Percentiles rank a stretch among this genome's conserved stretches.
Conservation (phyloP, 2,329 filamentous ascomycete species). For the Aspergillus pseudoglaucus region DNA sequence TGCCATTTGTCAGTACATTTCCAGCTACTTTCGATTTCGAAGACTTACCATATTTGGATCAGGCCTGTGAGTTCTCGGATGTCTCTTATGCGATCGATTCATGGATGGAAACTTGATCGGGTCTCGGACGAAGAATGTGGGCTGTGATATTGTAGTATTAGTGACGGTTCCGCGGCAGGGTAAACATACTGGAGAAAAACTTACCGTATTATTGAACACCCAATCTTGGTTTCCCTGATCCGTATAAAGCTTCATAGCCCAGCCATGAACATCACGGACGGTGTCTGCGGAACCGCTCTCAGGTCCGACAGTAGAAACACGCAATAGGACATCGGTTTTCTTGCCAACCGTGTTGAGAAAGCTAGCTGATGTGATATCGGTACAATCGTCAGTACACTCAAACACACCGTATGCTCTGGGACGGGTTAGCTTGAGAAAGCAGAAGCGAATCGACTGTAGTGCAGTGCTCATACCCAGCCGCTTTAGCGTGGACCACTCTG, state of each 20-base stretch:
- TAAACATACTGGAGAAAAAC: neutral
- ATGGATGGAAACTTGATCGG: slow-evolving; percentile 65
- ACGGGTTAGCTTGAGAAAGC: slow-evolving; percentile 18
- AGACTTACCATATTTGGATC: slow-evolving; percentile 21
- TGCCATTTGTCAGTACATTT: slow-evolving; percentile 4
- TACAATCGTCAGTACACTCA: slow-evolving; percentile 54
- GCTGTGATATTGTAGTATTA: slow-evolving; percentile 21
- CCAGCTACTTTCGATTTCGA: neutral
- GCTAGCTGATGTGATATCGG: slow-evolving; percentile 49
- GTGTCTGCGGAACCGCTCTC: slow-evolving; percentile 44
- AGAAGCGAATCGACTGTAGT: neutral
- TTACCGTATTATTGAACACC: slow-evolving; percentile 31
- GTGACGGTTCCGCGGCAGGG: neutral
- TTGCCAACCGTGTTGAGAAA: slow-evolving; percentile 51
- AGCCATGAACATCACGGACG: slow-evolving; percentile 44
- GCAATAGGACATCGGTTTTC: slow-evolving; percentile 44
- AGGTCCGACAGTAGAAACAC: slow-evolving; percentile 43
- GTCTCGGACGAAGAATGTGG: slow-evolving; percentile 64
- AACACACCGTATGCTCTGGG: slow-evolving; percentile 53
- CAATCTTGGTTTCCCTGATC: slow-evolving; percentile 47
- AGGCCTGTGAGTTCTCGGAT: slow-evolving; percentile 30
- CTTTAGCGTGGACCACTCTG: slow-evolving; percentile 16
- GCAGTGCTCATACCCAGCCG: slow-evolving; percentile 15
- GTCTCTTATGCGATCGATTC: slow-evolving; percentile 64
- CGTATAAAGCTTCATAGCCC: slow-evolving; percentile 45